Conservation (phyloP, 2,329 filamentous ascomycete genomes). For the Endoconidiophora polonica region DNA sequence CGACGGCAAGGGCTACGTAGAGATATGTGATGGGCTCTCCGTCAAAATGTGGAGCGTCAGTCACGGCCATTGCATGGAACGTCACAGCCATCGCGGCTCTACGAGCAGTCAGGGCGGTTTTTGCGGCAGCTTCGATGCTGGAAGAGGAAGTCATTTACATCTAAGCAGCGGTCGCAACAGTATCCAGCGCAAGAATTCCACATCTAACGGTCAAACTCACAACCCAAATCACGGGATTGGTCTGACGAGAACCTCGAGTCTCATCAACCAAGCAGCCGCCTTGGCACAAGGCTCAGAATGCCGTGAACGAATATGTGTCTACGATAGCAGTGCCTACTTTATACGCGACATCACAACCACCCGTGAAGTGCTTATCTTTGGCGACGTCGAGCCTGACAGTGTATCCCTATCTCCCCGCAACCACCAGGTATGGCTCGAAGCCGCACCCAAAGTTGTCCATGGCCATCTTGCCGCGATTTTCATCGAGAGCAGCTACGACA, state of each 20-base stretch:
- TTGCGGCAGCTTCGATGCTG: conserved; percentile 32
- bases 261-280: conserved; percentile 12
- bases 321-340: conserved; percentile 87
- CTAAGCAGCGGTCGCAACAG: conserved; percentile 11
- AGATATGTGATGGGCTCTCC: conserved; percentile 75
- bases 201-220: conserved; percentile 4
- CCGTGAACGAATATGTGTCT: conserved; percentile 46
- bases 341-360: conserved; percentile 57
- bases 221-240: conserved; percentile 1
- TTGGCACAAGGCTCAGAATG: conserved; percentile 16
- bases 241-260: conserved; percentile 3
- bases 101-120: conserved; percentile 33
- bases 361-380: conserved; percentile 78
- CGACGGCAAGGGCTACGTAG: conserved; percentile 66
- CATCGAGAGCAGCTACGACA: conserved; percentile 89
- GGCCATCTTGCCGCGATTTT: conserved; percentile 67
- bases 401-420: conserved; percentile 71
- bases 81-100: conserved; percentile 45
- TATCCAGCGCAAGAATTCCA: conserved; percentile 4
- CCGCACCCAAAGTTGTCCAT: conserved; percentile 63
- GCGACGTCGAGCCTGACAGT: conserved; percentile 85
- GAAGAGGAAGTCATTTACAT: conserved; percentile 17
- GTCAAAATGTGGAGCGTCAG: conserved; percentile 77
- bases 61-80: conserved; percentile 76
- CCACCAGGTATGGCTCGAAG: conserved; percentile 68